Evolutionary conservation across 805 yeast genomes (phyloP), one percentile per base, ranked within the genome.

Genomic region (Saturnispora sanitii): DNA sequence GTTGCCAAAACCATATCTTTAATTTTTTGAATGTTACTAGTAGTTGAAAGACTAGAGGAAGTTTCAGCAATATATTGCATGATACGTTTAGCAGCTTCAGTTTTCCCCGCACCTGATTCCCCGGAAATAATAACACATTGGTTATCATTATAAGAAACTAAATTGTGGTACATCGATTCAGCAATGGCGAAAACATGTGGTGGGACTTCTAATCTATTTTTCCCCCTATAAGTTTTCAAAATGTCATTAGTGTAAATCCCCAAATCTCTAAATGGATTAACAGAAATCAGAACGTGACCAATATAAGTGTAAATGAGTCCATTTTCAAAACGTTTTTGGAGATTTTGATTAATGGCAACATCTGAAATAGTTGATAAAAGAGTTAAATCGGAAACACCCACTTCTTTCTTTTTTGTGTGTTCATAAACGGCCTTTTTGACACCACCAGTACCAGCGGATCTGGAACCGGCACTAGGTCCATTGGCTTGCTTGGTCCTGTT

Each of bases 181-280:
- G 99, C 98, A 54, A 92, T 87, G 40, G 97, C 95, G 62, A 81
- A 92, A 23, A 92, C 98, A 63, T 92, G 99, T 3, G 99, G 99
- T 15, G 97, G 94, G 22, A 83, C 95, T 64, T 92, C 99, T 44
- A 92, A 68, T 53, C 99, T 71, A 61, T 92, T 92, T 60, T 88
- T 87, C 46, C 95, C 95, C 60, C 79, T 77, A 57, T 92, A 92
- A 16, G 81, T 68, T 43, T 75, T 74, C 48, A 90, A 66, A 2
- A 79, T 78, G 18, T 77, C 79, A 37, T 77, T 82, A 6, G 96
- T 86, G 63, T 92, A 92, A 39, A 92, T 92, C 2, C 99, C 99
- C 55, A 92, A 67, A 59, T 92, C 99, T 49, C 87, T 77, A 66
- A 92, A 92, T 2, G 99, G 99, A 55, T 92, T 92, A 37, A 92